These are phyloP conservation scores for Aspergillus cristatus DNA, from an alignment of 495 filamentous ascomycete species.

Conservation along the genomic window DNA sequence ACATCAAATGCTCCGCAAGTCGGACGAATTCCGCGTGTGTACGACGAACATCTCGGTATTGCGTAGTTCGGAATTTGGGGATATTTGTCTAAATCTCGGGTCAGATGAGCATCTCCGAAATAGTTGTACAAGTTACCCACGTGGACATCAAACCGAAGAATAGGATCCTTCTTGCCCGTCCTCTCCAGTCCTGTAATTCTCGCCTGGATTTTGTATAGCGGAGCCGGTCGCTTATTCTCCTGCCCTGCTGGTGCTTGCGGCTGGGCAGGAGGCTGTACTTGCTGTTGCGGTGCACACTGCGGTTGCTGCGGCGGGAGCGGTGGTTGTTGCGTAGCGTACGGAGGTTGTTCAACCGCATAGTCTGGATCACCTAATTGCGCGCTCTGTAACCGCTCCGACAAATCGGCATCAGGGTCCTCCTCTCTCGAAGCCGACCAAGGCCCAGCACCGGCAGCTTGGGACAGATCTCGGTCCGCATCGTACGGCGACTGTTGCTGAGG, in stretches of 20 bases:
- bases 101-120: conserved; percentile 3
- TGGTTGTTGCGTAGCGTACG: conserved; percentile 19
- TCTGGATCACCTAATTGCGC: conserved; percentile 33
- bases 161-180: conserved; percentile 89
- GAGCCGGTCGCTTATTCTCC: conserved; percentile 36
- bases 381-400: conserved; percentile 36
- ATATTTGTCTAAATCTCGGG: conserved; percentile 70
- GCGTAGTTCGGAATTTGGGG: conserved; percentile 91
- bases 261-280: conserved; percentile 38
- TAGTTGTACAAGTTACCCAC: conserved; percentile 41
- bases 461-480: conserved; percentile 18
- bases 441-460: conserved; percentile 17
- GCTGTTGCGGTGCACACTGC: conserved; percentile 35
- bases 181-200: conserved; percentile 91
- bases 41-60: conserved; percentile 93
- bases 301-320: conserved; percentile 19
- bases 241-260: conserved; percentile 39
- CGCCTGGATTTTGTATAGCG: conserved; percentile 77
- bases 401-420: conserved; percentile 18
- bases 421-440: conserved; percentile 1
- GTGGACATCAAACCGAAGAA: conserved; percentile 93
- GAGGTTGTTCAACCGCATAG: conserved; percentile 26
- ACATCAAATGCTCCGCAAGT: conserved; percentile 87
- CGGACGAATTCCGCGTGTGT: conserved; percentile 94
- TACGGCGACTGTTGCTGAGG: conserved; percentile 35